Base-by-base conservation (phyloP, 371 early-diverging fungal genomes). In the Capillidium rhysosporum region DNA sequence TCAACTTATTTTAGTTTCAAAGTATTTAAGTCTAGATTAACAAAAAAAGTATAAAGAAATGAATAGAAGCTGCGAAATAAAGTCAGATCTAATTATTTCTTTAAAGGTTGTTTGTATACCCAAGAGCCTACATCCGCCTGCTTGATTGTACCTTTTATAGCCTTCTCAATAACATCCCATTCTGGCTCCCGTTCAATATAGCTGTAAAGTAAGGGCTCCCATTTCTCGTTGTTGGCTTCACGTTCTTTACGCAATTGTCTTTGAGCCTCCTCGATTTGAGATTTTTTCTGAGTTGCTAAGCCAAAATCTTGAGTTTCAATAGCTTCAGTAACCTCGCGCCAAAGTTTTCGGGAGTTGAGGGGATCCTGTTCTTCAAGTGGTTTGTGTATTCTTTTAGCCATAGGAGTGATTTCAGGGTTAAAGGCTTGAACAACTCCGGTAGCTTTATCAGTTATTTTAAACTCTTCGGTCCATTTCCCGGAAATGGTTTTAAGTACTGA, bases 211-310 rank as follows among this genome's bases (percentile, higher is more conserved):
- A 56, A 31, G 8, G 80, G 80, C 39, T 56, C 62, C 80, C 85
- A 85, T 39, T 59, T 69, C 39, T 72, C 69, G 26, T 69, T 71
- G 21, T 62, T 59, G 25, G 70, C 73, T 9, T 68, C 71, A 18
- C 87, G 77, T 40, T 70, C 69, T 65, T 76, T 79, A 40, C 82
- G 76, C 57, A 77, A 51, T 16, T 71, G 69, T 7, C 87, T 71
- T 62, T 86, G 84, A 29, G 66, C 66, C 25, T 84, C 80, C 60
- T 86, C 87, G 51, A 86, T 79, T 0, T 59, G 65, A 2, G 81
- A 67, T 62, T 86, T 86, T 53, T 77, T 74, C 46, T 62, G 61
- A 4, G 81, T 80, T 0, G 87, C 87, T 1, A 72, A 65, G 12
- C 66, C 70, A 57, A 77, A 84, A 54, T 84, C 77, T 44, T 77